Base-by-base conservation (phyloP, 169 alveolate species). In the Plasmodium fragile region DNA sequence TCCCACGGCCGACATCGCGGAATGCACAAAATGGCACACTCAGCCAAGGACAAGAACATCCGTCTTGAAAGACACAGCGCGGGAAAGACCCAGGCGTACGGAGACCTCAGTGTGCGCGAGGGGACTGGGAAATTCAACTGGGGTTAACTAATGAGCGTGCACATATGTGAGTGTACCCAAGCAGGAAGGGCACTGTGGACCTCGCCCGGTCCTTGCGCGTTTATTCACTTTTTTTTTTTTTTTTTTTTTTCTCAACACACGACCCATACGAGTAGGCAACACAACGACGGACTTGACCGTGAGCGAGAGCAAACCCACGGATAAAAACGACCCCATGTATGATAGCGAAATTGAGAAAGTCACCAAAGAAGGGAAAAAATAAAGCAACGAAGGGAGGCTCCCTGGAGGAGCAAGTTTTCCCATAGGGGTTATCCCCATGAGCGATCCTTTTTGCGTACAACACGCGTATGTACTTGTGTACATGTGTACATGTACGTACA, bases 1-100 rank as follows among this genome's bases (percentile, higher is more conserved):
- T 49, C 59, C 59, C 18, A 75, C 49, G 2, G 82, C 69, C 28
- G 55, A 75, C 13, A 30, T 18, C 36, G 55, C 28, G 32, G 59
- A 69, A 13, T 30, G 13, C 43, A 7, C 30, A 80, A 91, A 34
- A 91, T 91, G 94, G 80, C 39, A 30, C 39, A 91, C 65, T 10
- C 91, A 81, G 73, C 82, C 65, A 91, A 91, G 82, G 94, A 91
- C 72, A 91, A 91, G 82, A 80, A 91, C 75, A 30, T 91, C 25
- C 94, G 94, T 18, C 75, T 91, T 22, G 94, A 91, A 45, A 79
- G 94, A n/a, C 94, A 91, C 36, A 91, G 94, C 69, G 94, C 92
- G 55, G 92, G 92, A 49, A 91, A 91, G 70, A 79, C 83, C 25
- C 83, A 71, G 10, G 92, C 94, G 28, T 91, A 91, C 82, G 94